These are phyloP conservation scores for Symmetrospora coprosmae DNA, from an alignment of 768 basidiomycete genomes.

Conservation along the genomic window DNA sequence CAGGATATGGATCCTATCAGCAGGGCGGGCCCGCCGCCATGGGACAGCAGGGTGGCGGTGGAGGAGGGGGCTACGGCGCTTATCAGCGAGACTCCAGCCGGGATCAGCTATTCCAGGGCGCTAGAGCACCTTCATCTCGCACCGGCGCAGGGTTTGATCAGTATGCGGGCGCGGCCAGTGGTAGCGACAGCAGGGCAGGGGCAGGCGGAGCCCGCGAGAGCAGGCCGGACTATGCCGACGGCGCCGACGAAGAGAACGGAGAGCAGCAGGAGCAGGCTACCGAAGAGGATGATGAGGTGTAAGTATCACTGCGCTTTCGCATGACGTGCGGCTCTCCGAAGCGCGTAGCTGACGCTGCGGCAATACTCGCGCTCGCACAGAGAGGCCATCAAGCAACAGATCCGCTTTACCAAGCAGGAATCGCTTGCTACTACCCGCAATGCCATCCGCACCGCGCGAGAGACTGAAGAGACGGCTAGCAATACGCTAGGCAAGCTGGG, in stretches of 20 bases:
- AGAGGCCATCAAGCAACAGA: slow-evolving; percentile 89
- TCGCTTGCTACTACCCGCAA: slow-evolving; percentile 76
- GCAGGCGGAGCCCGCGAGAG: background rate
- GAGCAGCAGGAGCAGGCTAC: slow-evolving; percentile 26
- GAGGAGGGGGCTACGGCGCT: background rate
- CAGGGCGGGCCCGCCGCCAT: background rate
- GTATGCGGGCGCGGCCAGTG: slow-evolving; percentile 26
- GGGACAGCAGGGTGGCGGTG: slow-evolving; percentile 3
- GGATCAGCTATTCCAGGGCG: slow-evolving; percentile 35
- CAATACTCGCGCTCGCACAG: slow-evolving; percentile 33
- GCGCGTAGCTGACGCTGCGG: slow-evolving; percentile 45
- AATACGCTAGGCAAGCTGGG: slow-evolving; percentile 70
- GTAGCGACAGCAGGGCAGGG: slow-evolving; percentile 5
- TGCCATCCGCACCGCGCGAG: slow-evolving; percentile 79
- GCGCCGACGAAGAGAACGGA: background rate
- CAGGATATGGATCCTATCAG: background rate
- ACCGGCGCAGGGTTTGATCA: slow-evolving; percentile 22
- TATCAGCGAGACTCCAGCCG: background rate
- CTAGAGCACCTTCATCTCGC: slow-evolving; percentile 10
- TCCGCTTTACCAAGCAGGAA: slow-evolving; percentile 77
- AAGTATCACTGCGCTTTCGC: background rate
- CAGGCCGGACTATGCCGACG: slow-evolving; percentile 33
- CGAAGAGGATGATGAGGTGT: slow-evolving; percentile 31
- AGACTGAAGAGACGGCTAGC: slow-evolving; percentile 88
- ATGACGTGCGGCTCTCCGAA: too few species aligned